These are phyloP conservation scores for Neolentinus lepideus DNA, from an alignment of 1,284 basidiomycete species.

Conservation along the genomic window DNA sequence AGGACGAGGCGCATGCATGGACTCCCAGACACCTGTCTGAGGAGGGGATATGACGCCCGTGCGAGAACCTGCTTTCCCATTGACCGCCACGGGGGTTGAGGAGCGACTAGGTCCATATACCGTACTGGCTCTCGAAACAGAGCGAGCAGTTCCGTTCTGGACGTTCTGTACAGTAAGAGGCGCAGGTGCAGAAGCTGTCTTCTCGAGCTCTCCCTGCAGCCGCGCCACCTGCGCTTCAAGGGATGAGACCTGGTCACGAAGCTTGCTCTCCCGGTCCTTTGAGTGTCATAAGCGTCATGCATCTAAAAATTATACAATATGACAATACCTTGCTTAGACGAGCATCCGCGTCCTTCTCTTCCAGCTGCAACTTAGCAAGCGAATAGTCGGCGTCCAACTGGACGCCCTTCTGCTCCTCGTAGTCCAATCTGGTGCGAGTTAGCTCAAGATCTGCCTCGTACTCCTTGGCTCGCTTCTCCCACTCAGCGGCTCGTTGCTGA, in stretches of 20 bases:
- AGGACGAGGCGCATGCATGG: slow-evolving; percentile 59
- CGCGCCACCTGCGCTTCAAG: slow-evolving; percentile 58
- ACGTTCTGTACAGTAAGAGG: slow-evolving; percentile 21
- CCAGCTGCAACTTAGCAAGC: slow-evolving; percentile 58
- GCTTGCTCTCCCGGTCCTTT: slow-evolving; percentile 66
- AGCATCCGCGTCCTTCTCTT: slow-evolving; percentile 65
- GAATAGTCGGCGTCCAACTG: slow-evolving; percentile 68
- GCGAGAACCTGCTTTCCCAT: slow-evolving; percentile 17
- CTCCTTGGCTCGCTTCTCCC: slow-evolving; percentile 73
- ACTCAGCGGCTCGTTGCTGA: slow-evolving; percentile 69
- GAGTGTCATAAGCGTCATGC: background rate
- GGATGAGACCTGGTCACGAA: slow-evolving; percentile 55
- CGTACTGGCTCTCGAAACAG: slow-evolving; percentile 66
- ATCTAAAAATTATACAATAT: background rate
- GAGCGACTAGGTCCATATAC: slow-evolving; percentile 36
- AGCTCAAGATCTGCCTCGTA: slow-evolving; percentile 55
- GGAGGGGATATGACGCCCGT: slow-evolving; percentile 39
- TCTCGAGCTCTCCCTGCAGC: slow-evolving; percentile 53
- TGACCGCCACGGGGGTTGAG: slow-evolving; percentile 28
- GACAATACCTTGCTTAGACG: slow-evolving; percentile 52
- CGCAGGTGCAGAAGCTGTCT: slow-evolving; percentile 28
- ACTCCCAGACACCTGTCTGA: slow-evolving; percentile 59
- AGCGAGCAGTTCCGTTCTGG: slow-evolving; percentile 28
- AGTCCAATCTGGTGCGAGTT: slow-evolving; percentile 52
- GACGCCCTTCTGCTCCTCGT: slow-evolving; percentile 51